phyloP scores from a whole-genome alignment of 129 eudicot genomes.

The Heracleum sosnowskyi region DNA sequence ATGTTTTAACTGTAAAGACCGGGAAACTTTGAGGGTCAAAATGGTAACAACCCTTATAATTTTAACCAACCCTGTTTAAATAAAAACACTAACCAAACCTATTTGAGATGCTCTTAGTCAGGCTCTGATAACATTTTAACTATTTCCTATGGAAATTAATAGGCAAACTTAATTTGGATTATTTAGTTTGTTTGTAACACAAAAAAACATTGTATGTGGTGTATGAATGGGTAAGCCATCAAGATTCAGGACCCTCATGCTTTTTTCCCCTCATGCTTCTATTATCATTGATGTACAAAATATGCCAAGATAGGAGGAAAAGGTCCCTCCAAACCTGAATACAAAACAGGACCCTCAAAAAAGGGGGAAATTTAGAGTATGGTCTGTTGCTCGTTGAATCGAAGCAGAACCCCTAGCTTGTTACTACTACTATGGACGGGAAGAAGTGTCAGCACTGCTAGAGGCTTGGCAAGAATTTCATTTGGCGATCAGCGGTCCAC shows the following conservation, averaged over 20 bases:
- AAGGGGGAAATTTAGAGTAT: neutral
- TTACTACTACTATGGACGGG: constrained; percentile 17
- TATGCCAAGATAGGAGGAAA: neutral
- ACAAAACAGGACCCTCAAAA: constrained; percentile 7
- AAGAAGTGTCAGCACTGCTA: neutral
- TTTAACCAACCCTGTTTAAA: too few relatives aligned
- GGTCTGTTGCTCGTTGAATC: neutral
- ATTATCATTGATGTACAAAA: constrained; percentile 5
- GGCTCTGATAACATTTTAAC: neutral
- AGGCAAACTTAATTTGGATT: too few relatives aligned
- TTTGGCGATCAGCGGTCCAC: constrained; percentile 50
- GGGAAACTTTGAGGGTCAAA: too few relatives aligned
- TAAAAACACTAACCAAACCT: too few relatives aligned
- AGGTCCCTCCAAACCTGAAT: neutral
- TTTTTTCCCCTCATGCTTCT: neutral
- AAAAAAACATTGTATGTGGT: neutral
- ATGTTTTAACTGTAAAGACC: too few relatives aligned
- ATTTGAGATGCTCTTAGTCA: too few relatives aligned
- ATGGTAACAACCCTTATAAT: too few relatives aligned
- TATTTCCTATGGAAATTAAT: neutral
- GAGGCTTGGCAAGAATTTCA: neutral
- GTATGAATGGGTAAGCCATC: neutral
- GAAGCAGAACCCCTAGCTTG: neutral
- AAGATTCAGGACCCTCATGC: neutral
- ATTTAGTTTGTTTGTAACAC: neutral